Conservation (phyloP, 2,329 filamentous ascomycete species). For the Kalaharituber pfeilii region DNA sequence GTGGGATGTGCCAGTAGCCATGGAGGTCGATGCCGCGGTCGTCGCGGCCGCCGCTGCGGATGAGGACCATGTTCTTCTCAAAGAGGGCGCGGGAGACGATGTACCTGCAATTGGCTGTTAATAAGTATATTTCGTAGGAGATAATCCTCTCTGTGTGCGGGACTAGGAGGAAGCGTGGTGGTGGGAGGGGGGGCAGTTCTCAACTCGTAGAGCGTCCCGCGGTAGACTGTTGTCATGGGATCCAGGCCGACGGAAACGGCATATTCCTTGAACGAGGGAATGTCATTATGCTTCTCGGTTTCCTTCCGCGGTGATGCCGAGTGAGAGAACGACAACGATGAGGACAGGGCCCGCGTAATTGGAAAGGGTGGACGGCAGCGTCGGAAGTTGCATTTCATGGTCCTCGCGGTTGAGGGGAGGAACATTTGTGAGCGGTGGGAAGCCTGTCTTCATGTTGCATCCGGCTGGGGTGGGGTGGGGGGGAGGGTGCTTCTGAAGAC, state of each 20-base stretch:
- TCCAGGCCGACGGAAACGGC: slow-evolving; percentile 11
- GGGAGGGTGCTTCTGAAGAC: too few relatives aligned
- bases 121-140: background rate
- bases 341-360: too few relatives aligned
- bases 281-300: slow-evolving; percentile 10
- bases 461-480: too few relatives aligned
- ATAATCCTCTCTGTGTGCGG: background rate
- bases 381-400: too few relatives aligned
- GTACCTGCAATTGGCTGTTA: slow-evolving; percentile 8
- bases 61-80: slow-evolving; percentile 11
- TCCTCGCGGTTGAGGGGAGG: too few relatives aligned
- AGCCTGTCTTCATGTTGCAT: too few relatives aligned
- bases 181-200: too few relatives aligned
- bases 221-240: slow-evolving; percentile 12
- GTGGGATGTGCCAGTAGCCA: slow-evolving; percentile 15
- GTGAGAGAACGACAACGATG: too few relatives aligned
- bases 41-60: slow-evolving; percentile 9
- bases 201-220: slow-evolving; percentile 18
- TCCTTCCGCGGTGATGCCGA: background rate
- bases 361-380: too few relatives aligned
- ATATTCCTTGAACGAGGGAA: slow-evolving; percentile 15
- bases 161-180: background rate
- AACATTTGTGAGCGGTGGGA: too few relatives aligned
- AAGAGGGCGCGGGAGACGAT: slow-evolving; percentile 13
- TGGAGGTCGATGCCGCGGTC: slow-evolving; percentile 16